Evolutionary conservation across 805 yeast species (phyloP).

Genomic region (Nakazawaea holstii): DNA sequence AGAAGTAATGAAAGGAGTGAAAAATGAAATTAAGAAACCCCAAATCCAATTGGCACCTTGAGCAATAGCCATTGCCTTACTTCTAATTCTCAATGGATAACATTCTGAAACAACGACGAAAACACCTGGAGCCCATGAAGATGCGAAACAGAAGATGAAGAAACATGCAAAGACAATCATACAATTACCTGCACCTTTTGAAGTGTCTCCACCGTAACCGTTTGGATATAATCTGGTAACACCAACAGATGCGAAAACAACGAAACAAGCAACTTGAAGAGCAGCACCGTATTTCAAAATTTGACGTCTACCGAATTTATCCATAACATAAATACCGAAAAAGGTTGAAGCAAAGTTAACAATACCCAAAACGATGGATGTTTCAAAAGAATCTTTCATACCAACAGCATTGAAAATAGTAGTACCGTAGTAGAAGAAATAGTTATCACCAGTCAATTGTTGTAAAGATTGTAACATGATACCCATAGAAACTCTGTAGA

Average conservation of each 20-base stretch:
- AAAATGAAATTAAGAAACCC: constrained; percentile 65
- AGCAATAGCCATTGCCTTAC: constrained; percentile 60
- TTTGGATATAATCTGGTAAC: constrained; percentile 38
- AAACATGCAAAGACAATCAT: constrained; percentile 48
- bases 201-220: constrained; percentile 29
- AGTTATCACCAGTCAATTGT: constrained; percentile 60
- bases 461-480: constrained; percentile 54
- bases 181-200: constrained; percentile 51
- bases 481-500: constrained; percentile 52
- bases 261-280: constrained; percentile 50
- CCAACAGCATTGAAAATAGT: constrained; percentile 58
- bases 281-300: constrained; percentile 45
- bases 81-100: constrained; percentile 65
- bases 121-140: constrained; percentile 72
- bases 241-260: constrained; percentile 59
- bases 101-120: constrained; percentile 56
- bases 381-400: constrained; percentile 46
- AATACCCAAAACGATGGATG: constrained; percentile 52
- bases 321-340: constrained; percentile 46
- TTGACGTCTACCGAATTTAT: constrained; percentile 47
- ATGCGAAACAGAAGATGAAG: constrained; percentile 52
- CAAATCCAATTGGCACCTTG: constrained; percentile 73
- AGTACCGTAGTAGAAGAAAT: constrained; percentile 63
- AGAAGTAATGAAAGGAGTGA: constrained; percentile 50
- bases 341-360: constrained; percentile 54